These are phyloP conservation scores for Nemophila menziesii DNA, from an alignment of 257 asterid genomes.

Conservation along the genomic window DNA sequence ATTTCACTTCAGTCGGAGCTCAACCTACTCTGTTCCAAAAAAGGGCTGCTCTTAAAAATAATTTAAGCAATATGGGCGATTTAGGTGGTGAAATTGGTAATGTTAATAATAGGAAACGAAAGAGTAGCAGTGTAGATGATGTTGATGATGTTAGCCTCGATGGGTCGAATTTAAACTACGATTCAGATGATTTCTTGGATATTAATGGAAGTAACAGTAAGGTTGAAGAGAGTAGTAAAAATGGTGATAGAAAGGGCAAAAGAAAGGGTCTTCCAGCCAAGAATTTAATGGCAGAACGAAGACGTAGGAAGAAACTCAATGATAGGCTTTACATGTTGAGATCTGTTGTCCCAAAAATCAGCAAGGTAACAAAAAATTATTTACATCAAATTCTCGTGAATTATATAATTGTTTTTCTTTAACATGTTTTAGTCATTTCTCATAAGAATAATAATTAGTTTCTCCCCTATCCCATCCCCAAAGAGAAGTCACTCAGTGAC, in stretches of 20 bases:
- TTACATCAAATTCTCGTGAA: conserved; percentile 28
- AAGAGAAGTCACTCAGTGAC: background rate
- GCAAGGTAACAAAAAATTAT: conserved; percentile 50
- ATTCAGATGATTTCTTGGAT: conserved; percentile 66
- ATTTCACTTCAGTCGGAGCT: conserved; percentile 45
- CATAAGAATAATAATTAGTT: conserved; percentile 2
- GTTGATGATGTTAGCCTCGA: conserved; percentile 63
- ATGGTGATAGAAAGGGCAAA: conserved; percentile 51
- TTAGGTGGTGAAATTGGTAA: conserved; percentile 26
- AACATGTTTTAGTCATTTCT: conserved; percentile 1
- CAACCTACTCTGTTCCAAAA: conserved; percentile 90
- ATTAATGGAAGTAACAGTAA: conserved; percentile 8
- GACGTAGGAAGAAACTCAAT: conserved; percentile 92
- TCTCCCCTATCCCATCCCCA: background rate
- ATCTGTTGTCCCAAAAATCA: conserved; percentile 92
- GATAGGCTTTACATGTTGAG: conserved; percentile 89
- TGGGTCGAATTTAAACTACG: conserved; percentile 56
- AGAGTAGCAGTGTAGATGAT: conserved; percentile 46
- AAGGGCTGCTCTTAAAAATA: conserved; percentile 63
- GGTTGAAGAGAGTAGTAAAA: conserved; percentile 25
- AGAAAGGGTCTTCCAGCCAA: conserved; percentile 90
- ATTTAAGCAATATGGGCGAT: conserved; percentile 32
- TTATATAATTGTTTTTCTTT: conserved; percentile 17
- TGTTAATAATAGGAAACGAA: conserved; percentile 34
- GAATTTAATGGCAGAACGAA: conserved; percentile 92